Evolutionary conservation across 2,329 filamentous ascomycete species (phyloP), one percentile per base, ranked within the genome.

Genomic region (Podosphaera fusca): DNA sequence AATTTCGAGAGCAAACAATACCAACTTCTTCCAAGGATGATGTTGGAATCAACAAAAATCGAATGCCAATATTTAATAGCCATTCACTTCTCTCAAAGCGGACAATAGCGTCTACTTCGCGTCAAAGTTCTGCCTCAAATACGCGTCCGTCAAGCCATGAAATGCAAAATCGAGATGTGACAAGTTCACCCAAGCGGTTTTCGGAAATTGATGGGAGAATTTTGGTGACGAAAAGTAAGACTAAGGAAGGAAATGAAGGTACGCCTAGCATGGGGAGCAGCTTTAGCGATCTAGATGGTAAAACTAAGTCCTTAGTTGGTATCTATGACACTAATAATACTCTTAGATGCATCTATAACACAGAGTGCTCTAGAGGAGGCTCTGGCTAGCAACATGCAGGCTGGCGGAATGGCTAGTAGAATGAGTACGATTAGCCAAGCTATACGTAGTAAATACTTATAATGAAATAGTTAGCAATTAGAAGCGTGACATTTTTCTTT

Each of bases 181-280:
- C 21, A 45, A 21, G 10, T 49, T 49, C 45, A 47, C 80, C 81
- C 0, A 75, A 76, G 30, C 75, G 80, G 31, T 75, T 75, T 12
- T 73, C 75, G 5, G 81, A 84, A 56, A 64, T 82, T 54, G 72
- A 75, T 2, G 74, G 74, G 33, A 70, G 76, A 50, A 79, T 75
- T 62, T 76, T 79, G 1, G 69, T 70, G 7, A 70, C 69, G 7
- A 75, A 75, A 59, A 72, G 70, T 34, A 74, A 75, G 63, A 73
- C 71, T 0, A 73, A 75, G 10, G 80, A 84, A 60, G 79, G 78
- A 10, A 87, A 82, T 64, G 83, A 87, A 60, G 82, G 82, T 12
- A 83, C 81, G 12, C 84, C 82, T 1, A 87, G 84, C 63, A 87
- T 88, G 80, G 84, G 85, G 0, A 90, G 85, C 67, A 89, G 85